phyloP scores from a whole-genome alignment of 2,329 filamentous ascomycete genomes.

The Aciculosporium take region DNA sequence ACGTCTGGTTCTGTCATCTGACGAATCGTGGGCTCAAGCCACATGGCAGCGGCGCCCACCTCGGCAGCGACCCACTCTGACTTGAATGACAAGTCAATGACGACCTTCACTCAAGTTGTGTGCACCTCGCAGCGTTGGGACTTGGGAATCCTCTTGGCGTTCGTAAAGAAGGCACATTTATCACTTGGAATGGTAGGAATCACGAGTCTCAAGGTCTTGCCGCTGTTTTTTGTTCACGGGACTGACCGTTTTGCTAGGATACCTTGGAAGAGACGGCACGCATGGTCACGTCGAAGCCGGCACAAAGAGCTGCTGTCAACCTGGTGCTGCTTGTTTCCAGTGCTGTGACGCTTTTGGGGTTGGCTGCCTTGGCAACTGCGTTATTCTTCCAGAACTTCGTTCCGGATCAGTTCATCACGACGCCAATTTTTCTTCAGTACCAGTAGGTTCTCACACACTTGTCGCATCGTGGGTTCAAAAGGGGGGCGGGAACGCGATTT shows the following conservation, averaged over 20 bases:
- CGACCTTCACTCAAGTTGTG: neutral
- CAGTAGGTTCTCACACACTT: slow-evolving; percentile 27
- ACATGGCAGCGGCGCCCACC: neutral
- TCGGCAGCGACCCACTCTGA: neutral
- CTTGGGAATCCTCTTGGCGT: neutral
- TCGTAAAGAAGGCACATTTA: neutral
- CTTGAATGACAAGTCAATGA: slow-evolving; percentile 2
- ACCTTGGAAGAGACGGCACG: slow-evolving; percentile 22
- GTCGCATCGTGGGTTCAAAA: no score
- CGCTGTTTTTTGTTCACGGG: neutral
- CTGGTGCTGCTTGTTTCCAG: slow-evolving; percentile 28
- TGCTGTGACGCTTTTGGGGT: slow-evolving; percentile 29
- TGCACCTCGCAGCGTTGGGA: neutral
- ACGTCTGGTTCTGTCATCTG: neutral
- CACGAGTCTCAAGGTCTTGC: neutral
- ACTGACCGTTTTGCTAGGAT: slow-evolving; percentile 14
- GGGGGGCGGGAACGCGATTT: neutral
- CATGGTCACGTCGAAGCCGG: slow-evolving; percentile 33
- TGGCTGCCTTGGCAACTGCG: slow-evolving; percentile 35
- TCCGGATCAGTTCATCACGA: slow-evolving; percentile 36
- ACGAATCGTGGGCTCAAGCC: neutral
- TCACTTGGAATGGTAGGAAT: slow-evolving; percentile 1
- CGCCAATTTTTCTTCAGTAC: slow-evolving; percentile 44
- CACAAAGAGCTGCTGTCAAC: slow-evolving; percentile 35
- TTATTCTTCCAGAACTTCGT: slow-evolving; percentile 43